Base-by-base conservation (phyloP, 768 basidiomycete species). In the Termitomyces sp. region DNA sequence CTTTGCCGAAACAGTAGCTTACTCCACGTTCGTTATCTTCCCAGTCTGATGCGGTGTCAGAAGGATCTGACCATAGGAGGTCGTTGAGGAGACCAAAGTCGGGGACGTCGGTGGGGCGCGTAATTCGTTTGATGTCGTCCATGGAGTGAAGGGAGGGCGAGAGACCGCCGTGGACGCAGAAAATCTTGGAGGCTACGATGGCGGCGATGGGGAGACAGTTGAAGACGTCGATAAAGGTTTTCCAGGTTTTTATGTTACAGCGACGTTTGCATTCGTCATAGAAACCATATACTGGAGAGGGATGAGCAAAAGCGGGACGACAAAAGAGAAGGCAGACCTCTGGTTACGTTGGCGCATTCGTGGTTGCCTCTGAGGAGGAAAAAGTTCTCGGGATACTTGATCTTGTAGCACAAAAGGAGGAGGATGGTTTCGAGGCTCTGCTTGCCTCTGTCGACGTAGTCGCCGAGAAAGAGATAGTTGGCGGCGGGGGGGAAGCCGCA, bases 221-320 rank as follows among this genome's bases (percentile, higher is more conserved):
- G 83, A 99, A 99, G 58, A 98, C 96, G 75, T 99, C 97, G 72
- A 98, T 92, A 73, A 99, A 98, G 2, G 94, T 95, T 77, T 96
- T 98, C 97, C 97, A 99, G 28, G 92, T 95, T 78, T 98, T 99
- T 81, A 98, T 94, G 72, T 96, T 98, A 81, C 94, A 97, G 63
- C 97, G 85, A 69, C 97, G 88, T 77, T 99, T 99, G 81, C 97
- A 99, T 76, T 99, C 97, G 76, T 98, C 97, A 73, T 99, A 99
- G 76, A 99, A 99, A 28, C 97, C 97, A 67, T 99, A 99, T 22
- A 98, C 97, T 98, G 68, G 32, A 55, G 53, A 38, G 45, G 61
- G 54, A 62, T 68, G 32, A 63, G 62, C 56, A 62, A 59, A 57
- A 44, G 52, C 18, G 61, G 20, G 22, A 50, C n/a, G 36, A 33